These are phyloP conservation scores for Ophiosphaerella korrae DNA, from an alignment of 2,329 filamentous ascomycete genomes.

Conservation along the genomic window DNA sequence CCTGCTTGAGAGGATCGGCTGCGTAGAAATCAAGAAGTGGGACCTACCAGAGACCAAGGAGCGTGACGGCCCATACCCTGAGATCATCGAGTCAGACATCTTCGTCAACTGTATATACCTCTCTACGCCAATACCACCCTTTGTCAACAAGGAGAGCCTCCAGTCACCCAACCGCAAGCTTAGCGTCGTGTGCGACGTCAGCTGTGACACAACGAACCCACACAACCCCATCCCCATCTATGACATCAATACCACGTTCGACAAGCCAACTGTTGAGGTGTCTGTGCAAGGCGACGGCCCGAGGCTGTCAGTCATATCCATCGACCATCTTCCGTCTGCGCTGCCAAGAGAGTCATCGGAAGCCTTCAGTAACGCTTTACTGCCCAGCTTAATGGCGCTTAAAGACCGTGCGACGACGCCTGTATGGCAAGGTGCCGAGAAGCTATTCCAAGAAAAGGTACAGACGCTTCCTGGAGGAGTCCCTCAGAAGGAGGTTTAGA, in stretches of 20 bases:
- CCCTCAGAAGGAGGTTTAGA: conserved; percentile 35
- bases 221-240: conserved; percentile 82
- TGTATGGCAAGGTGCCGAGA: conserved; percentile 86
- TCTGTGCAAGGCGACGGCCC: conserved; percentile 62
- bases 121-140: conserved; percentile 75
- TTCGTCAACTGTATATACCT: conserved; percentile 73
- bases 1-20: conserved; percentile 74
- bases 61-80: conserved; percentile 72
- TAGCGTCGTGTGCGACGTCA: conserved; percentile 62
- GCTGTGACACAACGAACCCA: conserved; percentile 73
- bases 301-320: conserved; percentile 76
- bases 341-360: conserved; percentile 87
- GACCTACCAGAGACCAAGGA: conserved; percentile 77
- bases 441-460: conserved; percentile 84
- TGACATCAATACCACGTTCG: conserved; percentile 82
- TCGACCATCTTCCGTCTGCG: conserved; percentile 59
- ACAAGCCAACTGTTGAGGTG: conserved; percentile 82
- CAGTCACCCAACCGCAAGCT: conserved; percentile 72
- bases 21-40: conserved; percentile 72
- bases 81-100: conserved; percentile 70
- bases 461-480: conserved; percentile 64
- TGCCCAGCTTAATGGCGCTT: conserved; percentile 77
- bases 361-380: conserved; percentile 77
- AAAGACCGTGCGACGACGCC: conserved; percentile 73
- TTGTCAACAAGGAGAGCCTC: conserved; percentile 74